Evolutionary conservation across 352 stramenopile genomes (phyloP).

Genomic region (Globisporangium emineosum): DNA sequence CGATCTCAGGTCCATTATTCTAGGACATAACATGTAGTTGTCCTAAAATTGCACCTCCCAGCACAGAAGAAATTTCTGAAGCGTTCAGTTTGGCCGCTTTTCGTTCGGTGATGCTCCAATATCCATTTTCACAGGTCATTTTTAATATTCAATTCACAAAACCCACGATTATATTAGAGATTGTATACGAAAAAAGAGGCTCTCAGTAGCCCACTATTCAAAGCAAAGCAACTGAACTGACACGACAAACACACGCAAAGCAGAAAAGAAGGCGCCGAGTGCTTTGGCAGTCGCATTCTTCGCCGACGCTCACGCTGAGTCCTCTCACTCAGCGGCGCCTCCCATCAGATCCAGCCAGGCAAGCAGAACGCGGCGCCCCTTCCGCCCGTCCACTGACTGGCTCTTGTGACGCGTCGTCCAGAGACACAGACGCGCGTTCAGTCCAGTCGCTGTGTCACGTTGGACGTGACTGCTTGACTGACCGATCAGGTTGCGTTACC

Average conservation of each 20-base stretch:
- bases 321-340: not conserved
- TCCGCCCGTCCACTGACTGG: not conserved
- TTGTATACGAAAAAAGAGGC: not conserved
- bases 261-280: not conserved
- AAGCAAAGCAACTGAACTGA: not conserved
- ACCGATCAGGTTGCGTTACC: not conserved
- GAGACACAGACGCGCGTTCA: not conserved
- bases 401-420: not conserved
- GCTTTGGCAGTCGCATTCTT: not conserved
- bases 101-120: not conserved
- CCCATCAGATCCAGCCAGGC: not conserved
- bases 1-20: too few species aligned
- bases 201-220: not conserved
- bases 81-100: not conserved
- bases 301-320: too few species aligned
- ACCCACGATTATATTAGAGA: not conserved
- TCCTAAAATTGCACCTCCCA: not conserved
- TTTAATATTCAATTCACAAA: too few species aligned
- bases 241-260: not conserved
- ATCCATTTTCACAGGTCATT: not conserved
- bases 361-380: not conserved
- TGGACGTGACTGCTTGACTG: not conserved
- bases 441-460: not conserved
- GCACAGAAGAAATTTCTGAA: slow-evolving; percentile 4
- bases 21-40: too few species aligned